Evolutionary conservation across 83 land plant species (phyloP).

Genomic region (Thuja plicata): DNA sequence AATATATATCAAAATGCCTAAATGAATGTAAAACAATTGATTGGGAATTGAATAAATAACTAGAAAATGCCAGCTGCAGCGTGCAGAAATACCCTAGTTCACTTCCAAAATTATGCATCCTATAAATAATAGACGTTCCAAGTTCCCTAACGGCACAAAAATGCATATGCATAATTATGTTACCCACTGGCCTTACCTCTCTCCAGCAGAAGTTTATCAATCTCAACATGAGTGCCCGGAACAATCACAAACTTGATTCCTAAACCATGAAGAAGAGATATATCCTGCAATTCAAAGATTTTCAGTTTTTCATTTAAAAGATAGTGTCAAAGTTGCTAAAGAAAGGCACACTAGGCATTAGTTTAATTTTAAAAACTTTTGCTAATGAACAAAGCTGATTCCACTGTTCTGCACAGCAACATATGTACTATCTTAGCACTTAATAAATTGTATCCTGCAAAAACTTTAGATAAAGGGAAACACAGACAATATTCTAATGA

Average conservation of each 20-base stretch:
- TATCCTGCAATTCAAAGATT: conserved; percentile 58
- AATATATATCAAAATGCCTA: background rate
- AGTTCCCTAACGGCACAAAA: background rate
- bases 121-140: background rate
- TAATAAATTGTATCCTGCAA: no score
- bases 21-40: background rate
- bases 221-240: conserved; percentile 90
- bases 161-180: background rate
- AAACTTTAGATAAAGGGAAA: background rate
- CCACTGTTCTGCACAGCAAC: background rate
- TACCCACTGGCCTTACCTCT: conserved; percentile 52
- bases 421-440: background rate
- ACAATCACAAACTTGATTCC: conserved; percentile 89
- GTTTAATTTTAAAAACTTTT: background rate
- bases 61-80: background rate
- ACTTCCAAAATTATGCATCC: background rate
- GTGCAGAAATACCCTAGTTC: background rate
- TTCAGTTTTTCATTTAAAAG: background rate
- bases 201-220: conserved; percentile 79
- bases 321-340: background rate
- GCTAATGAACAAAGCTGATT: background rate
- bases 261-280: conserved; percentile 90
- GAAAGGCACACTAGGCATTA: background rate
- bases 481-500: background rate
- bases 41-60: background rate